Conservation (phyloP, 441 rosid genomes). For the Dalechampia spathulata region DNA sequence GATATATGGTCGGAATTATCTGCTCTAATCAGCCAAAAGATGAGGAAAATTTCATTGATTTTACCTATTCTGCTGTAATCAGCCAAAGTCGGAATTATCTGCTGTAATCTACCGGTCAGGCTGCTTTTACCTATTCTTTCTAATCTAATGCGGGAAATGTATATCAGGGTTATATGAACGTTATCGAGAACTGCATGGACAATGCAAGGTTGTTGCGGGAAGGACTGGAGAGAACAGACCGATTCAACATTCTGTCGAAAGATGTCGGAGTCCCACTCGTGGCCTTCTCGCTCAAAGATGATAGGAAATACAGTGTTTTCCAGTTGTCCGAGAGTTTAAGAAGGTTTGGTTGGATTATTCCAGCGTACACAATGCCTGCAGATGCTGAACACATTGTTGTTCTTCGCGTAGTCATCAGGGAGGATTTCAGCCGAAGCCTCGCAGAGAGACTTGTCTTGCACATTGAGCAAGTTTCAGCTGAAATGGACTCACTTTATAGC, state of each 20-base stretch:
- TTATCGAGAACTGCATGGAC: conserved; percentile 52
- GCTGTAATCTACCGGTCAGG: too few species aligned
- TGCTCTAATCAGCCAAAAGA: too few species aligned
- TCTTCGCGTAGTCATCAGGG: conserved; percentile 61
- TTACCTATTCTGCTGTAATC: too few species aligned
- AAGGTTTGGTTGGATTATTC: conserved; percentile 70
- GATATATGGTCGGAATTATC: too few species aligned
- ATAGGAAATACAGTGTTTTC: conserved; percentile 43
- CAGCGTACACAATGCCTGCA: conserved; percentile 78
- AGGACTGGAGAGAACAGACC: conserved; percentile 47
- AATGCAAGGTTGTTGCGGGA: conserved; percentile 42
- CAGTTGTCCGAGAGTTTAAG: conserved; percentile 47
- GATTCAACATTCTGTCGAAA: conserved; percentile 54
- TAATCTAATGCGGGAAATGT: neutral
- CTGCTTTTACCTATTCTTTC: neutral
- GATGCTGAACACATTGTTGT: conserved; percentile 58
- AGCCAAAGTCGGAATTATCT: too few species aligned
- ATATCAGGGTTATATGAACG: conserved; percentile 56
- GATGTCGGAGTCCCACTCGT: conserved; percentile 64
- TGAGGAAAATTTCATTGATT: too few species aligned
- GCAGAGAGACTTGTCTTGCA: conserved; percentile 52
- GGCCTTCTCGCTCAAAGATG: conserved; percentile 58
- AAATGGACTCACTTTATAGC: conserved; percentile 38
- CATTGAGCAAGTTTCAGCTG: conserved; percentile 40
- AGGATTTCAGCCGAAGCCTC: conserved; percentile 57